phyloP scores from a whole-genome alignment of 1,284 basidiomycete species.

The Irpex sp. region DNA sequence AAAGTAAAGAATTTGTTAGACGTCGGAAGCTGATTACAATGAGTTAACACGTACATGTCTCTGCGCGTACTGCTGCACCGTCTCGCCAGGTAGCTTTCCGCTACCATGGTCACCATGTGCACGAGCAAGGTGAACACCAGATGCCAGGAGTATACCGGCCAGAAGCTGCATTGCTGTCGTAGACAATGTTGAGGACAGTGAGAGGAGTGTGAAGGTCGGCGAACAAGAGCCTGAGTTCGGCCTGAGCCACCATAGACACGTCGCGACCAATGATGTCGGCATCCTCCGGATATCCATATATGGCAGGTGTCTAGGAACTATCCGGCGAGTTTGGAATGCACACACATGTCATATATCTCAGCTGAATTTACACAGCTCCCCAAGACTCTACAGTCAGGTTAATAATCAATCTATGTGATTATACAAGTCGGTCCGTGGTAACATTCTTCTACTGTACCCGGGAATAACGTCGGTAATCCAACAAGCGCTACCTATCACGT shows the following conservation, averaged over 20 bases:
- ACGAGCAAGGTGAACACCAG: conserved; percentile 22
- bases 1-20: conserved; percentile 1
- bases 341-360: background rate
- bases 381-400: no score
- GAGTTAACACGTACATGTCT: conserved; percentile 49
- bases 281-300: background rate
- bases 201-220: background rate
- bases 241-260: background rate
- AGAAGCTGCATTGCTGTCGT: conserved; percentile 27
- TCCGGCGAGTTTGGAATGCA: background rate
- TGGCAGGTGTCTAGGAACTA: conserved; percentile 1
- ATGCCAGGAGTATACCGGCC: conserved; percentile 34
- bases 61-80: conserved; percentile 49
- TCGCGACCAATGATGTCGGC: background rate
- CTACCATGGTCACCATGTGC: conserved; percentile 22
- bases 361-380: no score
- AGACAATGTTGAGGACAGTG: background rate
- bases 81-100: conserved; percentile 25
- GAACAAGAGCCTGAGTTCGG: background rate
- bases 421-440: no score
- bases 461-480: no score
- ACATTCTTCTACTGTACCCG: no score
- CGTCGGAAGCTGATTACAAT: conserved; percentile 1
- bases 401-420: no score
- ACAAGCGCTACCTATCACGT: no score